Conservation (phyloP, 2,329 filamentous ascomycete genomes). For the Elsinoe necatrix region DNA sequence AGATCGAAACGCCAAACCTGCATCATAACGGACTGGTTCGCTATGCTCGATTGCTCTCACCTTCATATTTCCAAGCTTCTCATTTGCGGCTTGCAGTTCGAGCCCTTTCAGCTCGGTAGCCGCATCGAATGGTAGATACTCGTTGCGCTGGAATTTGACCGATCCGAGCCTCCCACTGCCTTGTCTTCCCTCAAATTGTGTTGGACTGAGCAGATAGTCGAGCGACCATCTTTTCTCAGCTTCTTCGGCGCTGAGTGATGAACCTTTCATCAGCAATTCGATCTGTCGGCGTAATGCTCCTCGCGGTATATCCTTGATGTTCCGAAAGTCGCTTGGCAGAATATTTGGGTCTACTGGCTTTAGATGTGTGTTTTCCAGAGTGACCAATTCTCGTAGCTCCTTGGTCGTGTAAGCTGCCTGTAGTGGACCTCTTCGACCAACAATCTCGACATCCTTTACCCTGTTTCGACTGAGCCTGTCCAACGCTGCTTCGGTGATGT, state of each 20-base stretch:
- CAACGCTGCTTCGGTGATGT: slow-evolving; percentile 80
- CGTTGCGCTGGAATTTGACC: slow-evolving; percentile 56
- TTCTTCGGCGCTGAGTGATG: slow-evolving; percentile 41
- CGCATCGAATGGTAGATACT: slow-evolving; percentile 30
- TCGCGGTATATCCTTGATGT: slow-evolving; percentile 56
- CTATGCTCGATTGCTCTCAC: slow-evolving; percentile 13
- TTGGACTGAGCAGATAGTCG: slow-evolving; percentile 75
- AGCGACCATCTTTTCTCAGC: slow-evolving; percentile 69
- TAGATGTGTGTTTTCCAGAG: slow-evolving; percentile 63
- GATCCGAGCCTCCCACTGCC: slow-evolving; percentile 32
- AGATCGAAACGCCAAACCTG: slow-evolving; percentile 76
- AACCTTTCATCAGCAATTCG: slow-evolving; percentile 72
- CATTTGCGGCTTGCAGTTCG: background rate
- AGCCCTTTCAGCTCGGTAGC: slow-evolving; percentile 31
- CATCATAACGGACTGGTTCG: slow-evolving; percentile 39
- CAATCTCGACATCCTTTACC: slow-evolving; percentile 72
- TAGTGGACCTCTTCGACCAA: slow-evolving; percentile 74
- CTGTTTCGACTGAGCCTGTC: slow-evolving; percentile 62
- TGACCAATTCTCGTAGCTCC: slow-evolving; percentile 80
- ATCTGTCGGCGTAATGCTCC: slow-evolving; percentile 63
- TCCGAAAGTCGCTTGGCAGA: slow-evolving; percentile 53
- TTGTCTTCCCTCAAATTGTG: slow-evolving; percentile 53
- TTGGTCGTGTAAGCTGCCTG: slow-evolving; percentile 93
- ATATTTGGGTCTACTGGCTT: slow-evolving; percentile 57
- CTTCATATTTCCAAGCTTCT: slow-evolving; percentile 15